Evolutionary conservation across 805 yeast species (phyloP).

Genomic region (Debaryomyces tyrocola): DNA sequence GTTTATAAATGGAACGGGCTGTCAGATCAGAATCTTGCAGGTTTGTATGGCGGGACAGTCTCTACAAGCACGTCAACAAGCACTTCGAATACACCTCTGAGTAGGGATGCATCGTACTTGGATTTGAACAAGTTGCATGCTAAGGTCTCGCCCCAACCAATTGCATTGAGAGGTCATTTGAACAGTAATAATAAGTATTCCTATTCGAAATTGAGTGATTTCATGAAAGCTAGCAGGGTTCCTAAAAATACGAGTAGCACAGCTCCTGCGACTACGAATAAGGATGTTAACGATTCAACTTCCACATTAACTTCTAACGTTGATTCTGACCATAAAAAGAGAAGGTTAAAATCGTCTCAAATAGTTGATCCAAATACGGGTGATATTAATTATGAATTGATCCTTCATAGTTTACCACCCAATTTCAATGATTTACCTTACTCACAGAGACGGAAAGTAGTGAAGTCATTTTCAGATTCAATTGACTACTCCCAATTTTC

Average conservation of each 20-base stretch:
- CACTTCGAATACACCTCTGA: conserved; percentile 24
- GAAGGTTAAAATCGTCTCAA: conserved; percentile 23
- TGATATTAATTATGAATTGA: conserved; percentile 38
- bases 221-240: conserved; percentile 19
- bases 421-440: conserved; percentile 59
- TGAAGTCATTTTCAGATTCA: conserved; percentile 35
- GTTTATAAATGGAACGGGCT: conserved; percentile 47
- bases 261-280: conserved; percentile 2
- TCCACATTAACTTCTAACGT: conserved; percentile 9
- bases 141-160: conserved; percentile 44
- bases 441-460: conserved; percentile 55
- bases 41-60: not conserved
- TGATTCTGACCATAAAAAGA: conserved; percentile 17
- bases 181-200: conserved; percentile 13
- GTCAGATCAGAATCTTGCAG: conserved; percentile 14
- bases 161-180: conserved; percentile 14
- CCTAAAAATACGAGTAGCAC: conserved; percentile 1
- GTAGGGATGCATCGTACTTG: conserved; percentile 37
- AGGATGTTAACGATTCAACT: conserved; percentile 2
- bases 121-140: conserved; percentile 45
- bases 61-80: conserved; percentile 15
- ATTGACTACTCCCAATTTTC: conserved; percentile 46
- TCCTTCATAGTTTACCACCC: conserved; percentile 47
- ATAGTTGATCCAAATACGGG: conserved; percentile 20
- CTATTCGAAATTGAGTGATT: conserved; percentile 22